Conservation (phyloP, 495 filamentous ascomycete species). For the Trichoderma virens region DNA sequence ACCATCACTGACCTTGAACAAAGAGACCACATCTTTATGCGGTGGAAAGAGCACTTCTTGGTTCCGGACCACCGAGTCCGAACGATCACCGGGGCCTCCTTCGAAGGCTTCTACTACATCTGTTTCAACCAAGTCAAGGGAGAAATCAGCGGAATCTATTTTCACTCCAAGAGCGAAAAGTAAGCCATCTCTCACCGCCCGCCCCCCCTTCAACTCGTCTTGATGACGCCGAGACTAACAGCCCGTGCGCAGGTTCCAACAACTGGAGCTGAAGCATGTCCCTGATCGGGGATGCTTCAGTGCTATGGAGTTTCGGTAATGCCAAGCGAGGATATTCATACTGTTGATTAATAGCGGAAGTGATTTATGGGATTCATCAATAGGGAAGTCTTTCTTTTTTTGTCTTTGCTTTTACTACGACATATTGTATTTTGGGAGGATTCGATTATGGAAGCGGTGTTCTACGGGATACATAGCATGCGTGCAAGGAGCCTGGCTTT, state of each 20-base stretch:
- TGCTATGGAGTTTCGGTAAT: slow-evolving; percentile 89
- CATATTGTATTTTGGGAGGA: background rate
- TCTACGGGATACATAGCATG: slow-evolving; percentile 7
- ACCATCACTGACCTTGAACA: slow-evolving; percentile 64
- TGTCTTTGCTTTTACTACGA: background rate
- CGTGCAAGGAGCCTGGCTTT: slow-evolving; percentile 5
- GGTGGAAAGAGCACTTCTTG: slow-evolving; percentile 98
- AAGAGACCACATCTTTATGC: slow-evolving; percentile 93
- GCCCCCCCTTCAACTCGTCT: background rate
- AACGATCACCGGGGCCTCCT: slow-evolving; percentile 87
- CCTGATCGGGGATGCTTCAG: slow-evolving; percentile 76
- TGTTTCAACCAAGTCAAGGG: slow-evolving; percentile 92
- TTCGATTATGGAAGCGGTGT: slow-evolving; percentile 2
- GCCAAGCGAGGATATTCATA: background rate
- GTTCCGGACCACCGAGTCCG: slow-evolving; percentile 90
- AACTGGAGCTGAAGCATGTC: slow-evolving; percentile 84
- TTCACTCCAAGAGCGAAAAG: slow-evolving; percentile 96
- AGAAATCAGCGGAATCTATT: slow-evolving; percentile 88
- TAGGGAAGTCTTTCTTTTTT: background rate
- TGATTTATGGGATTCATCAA: background rate
- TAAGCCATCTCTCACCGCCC: slow-evolving; percentile 37
- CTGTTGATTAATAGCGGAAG: background rate
- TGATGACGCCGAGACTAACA: slow-evolving; percentile 16
- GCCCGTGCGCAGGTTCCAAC: slow-evolving; percentile 63
- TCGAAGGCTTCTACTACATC: slow-evolving; percentile 99